A percentile compares a stretch with the other conserved stretches of the same genome.
Evolutionary conservation across 495 filamentous ascomycete species (phyloP).

Genomic region (Penicillium pulvis): DNA sequence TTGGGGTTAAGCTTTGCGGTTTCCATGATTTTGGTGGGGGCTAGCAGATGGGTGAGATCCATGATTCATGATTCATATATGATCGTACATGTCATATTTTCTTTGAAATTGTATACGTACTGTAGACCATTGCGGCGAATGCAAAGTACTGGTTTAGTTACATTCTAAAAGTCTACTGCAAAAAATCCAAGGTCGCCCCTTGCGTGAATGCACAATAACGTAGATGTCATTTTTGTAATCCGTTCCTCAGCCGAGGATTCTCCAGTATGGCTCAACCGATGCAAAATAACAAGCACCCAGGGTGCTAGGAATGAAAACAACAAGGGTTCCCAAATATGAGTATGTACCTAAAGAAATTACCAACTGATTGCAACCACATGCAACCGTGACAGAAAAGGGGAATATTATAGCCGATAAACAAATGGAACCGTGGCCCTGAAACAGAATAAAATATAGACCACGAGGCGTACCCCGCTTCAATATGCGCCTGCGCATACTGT

Average conservation of each 20-base stretch:
- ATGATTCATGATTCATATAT: not conserved
- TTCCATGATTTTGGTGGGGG: not conserved
- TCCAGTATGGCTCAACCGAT: constrained; percentile 1
- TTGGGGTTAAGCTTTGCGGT: not conserved
- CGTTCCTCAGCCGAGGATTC: constrained; percentile 3
- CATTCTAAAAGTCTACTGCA: not conserved
- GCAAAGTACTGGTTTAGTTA: too few species aligned
- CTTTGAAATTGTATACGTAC: not conserved
- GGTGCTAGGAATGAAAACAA: constrained; percentile 3
- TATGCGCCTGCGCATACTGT: not conserved
- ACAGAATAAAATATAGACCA: not conserved
- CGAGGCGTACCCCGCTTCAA: not conserved
- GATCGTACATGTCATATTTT: not conserved
- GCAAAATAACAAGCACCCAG: not conserved
- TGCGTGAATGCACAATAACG: not conserved
- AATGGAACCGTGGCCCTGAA: not conserved
- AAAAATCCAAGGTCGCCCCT: not conserved
- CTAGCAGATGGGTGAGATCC: not conserved
- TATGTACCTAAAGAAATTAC: constrained; percentile 21
- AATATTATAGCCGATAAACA: constrained; percentile 2
- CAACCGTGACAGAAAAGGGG: constrained; percentile 7
- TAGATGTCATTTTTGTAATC: not conserved
- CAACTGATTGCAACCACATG: constrained; percentile 4
- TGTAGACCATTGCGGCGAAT: not conserved
- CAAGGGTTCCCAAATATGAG: constrained; percentile 4